Base-by-base conservation (phyloP, 352 stramenopile genomes). In the Phytopythium delawarense region DNA sequence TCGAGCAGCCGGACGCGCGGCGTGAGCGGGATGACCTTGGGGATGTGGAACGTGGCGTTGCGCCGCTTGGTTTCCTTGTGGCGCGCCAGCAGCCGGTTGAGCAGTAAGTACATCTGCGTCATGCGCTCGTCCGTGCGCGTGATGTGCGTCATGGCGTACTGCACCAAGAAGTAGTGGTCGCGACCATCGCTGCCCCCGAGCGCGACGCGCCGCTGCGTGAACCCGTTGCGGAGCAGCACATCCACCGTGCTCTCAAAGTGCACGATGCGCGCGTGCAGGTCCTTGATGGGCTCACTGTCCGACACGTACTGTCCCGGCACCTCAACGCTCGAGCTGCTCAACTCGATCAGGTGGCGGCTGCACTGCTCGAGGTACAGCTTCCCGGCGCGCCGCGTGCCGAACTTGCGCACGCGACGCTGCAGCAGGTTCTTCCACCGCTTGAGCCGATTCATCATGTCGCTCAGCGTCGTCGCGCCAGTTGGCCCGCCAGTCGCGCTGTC, bases 91-190 rank as follows among this genome's bases (percentile, higher is more conserved):
- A 97, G 62, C 18, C 88, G 80, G 63, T 96, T 97, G 39, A 97
- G 68, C 64, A 98, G 70, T 53, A 94, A 63, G 68, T 97, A 95
- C 86, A 98, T 92, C 60, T 98, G 92, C 75, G 94, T 94, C 77
- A 97, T 94, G n/a, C 92, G 84, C 70, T 97, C 91, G 71, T 98
- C 91, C n/a, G 88, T 96, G 44, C 89, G 88, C 23, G 92, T 98
- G 55, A 96, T 93, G 74, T 98, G 88, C 23, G 92, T 96, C 81
- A 96, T 96, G 18, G 91, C 88, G 62, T 96, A 97, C 66, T 98
- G 92, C 34, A 97, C 89, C 56, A 98, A 50, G 68, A 98, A 98
- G 66, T 92, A 93, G 70, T 97, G 96, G 5, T 76, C 65, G n/a
- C 77, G 75, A 20, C 92, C 92, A 55, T 98, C 89, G 45, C 83